Conservation (phyloP, 805 yeast genomes). For the Maudiozyma turicensis region DNA sequence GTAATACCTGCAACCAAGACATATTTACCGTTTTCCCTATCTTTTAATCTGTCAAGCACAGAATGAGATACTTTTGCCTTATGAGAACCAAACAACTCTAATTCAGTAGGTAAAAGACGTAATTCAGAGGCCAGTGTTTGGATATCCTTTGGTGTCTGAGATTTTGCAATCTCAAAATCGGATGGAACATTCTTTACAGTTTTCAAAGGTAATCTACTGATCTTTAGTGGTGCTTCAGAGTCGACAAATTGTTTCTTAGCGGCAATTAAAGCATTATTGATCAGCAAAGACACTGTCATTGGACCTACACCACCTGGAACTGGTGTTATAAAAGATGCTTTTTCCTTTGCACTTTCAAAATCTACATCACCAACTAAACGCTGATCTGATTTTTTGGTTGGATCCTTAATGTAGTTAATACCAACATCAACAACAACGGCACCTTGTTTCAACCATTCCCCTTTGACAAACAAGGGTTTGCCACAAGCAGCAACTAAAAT, state of each 20-base stretch:
- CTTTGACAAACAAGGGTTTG: conserved; percentile 70
- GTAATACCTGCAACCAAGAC: conserved; percentile 94
- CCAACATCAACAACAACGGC: conserved; percentile 92
- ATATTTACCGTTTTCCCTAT: conserved; percentile 66
- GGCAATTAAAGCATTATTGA: conserved; percentile 71
- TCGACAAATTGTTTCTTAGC: conserved; percentile 48
- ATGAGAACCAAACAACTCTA: conserved; percentile 80
- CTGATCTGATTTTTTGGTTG: conserved; percentile 63
- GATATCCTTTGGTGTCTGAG: conserved; percentile 80
- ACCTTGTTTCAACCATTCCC: conserved; percentile 79
- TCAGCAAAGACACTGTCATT: conserved; percentile 95
- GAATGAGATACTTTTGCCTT: conserved; percentile 80
- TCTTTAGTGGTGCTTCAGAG: conserved; percentile 34
- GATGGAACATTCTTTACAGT: conserved; percentile 69
- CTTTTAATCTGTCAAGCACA: conserved; percentile 56
- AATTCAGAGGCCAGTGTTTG: conserved; percentile 66
- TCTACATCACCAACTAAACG: conserved; percentile 94
- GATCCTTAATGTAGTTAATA: conserved; percentile 77
- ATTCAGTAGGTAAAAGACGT: conserved; percentile 68
- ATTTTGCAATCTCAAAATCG: conserved; percentile 82
- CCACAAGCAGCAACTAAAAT: conserved; percentile 88
- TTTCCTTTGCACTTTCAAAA: conserved; percentile 51
- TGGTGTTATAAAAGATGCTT: conserved; percentile 72
- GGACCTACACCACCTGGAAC: conserved; percentile 99
- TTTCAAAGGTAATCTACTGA: conserved; percentile 47